Evolutionary conservation across 2,329 filamentous ascomycete species (phyloP).

Genomic region (Neocucurbitaria cava): DNA sequence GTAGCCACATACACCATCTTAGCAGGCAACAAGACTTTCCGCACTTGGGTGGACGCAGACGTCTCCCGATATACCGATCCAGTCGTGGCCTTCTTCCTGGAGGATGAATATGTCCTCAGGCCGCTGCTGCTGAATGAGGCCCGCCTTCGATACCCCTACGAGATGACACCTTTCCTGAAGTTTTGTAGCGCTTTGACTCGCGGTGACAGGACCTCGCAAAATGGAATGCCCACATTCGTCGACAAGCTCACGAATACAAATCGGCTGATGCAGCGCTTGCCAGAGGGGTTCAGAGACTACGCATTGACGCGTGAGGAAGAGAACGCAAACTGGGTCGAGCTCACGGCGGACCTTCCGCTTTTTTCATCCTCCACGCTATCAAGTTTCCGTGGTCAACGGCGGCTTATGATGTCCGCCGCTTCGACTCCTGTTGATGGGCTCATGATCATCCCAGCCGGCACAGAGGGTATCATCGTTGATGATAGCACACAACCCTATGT

Average conservation of each 20-base stretch:
- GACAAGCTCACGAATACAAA: constrained; percentile 72
- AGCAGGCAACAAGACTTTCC: constrained; percentile 54
- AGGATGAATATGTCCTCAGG: constrained; percentile 63
- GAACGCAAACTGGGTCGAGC: constrained; percentile 78
- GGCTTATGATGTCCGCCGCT: constrained; percentile 26
- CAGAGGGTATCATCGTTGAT: constrained; percentile 74
- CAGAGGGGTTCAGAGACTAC: constrained; percentile 74
- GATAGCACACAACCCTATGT: constrained; percentile 75
- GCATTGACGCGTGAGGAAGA: constrained; percentile 84
- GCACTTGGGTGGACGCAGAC: constrained; percentile 37
- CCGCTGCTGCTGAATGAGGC: constrained; percentile 70
- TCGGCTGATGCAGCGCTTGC: constrained; percentile 79
- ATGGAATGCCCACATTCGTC: constrained; percentile 60
- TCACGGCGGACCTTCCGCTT: constrained; percentile 69
- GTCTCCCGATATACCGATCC: constrained; percentile 34
- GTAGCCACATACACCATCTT: constrained; percentile 71
- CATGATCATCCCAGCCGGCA: constrained; percentile 71
- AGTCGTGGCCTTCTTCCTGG: constrained; percentile 61
- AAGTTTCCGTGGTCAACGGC: constrained; percentile 29
- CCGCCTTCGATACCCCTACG: constrained; percentile 81
- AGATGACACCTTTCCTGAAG: constrained; percentile 78
- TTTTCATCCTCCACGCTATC: constrained; percentile 54
- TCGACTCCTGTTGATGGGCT: constrained; percentile 39
- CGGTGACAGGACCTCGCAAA: constrained; percentile 53
- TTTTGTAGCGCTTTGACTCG: constrained; percentile 70